Evolutionary conservation across 2,329 filamentous ascomycete genomes (phyloP).

Genomic region (Colletotrichum sp.): DNA sequence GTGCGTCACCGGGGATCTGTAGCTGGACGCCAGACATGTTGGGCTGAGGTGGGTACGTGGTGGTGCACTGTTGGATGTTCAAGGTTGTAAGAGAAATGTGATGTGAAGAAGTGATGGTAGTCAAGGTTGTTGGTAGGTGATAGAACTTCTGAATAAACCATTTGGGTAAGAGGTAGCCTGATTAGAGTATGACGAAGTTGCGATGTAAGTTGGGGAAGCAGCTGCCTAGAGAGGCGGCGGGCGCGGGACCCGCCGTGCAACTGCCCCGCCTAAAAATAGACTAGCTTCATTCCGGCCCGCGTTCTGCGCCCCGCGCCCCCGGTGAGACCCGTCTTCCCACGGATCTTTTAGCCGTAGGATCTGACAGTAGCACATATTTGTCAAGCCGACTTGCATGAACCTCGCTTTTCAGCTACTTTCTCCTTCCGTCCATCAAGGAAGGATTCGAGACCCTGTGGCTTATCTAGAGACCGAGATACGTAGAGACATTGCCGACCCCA

Average conservation of each 20-base stretch:
- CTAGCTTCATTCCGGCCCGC: background rate
- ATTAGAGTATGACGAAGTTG: background rate
- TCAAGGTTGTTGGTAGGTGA: background rate
- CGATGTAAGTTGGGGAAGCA: background rate
- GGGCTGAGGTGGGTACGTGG: background rate
- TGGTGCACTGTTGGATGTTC: background rate
- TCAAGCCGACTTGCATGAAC: background rate
- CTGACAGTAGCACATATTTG: background rate
- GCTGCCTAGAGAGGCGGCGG: background rate
- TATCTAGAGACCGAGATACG: background rate
- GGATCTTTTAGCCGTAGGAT: background rate
- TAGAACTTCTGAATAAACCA: background rate
- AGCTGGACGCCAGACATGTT: background rate
- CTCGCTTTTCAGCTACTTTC: background rate
- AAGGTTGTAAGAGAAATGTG: background rate
- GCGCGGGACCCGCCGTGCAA: background rate
- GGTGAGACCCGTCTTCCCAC: background rate
- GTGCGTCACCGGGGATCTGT: background rate
- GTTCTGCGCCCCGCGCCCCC: background rate
- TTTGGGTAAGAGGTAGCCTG: background rate
- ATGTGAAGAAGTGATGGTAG: background rate
- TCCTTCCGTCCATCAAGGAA: background rate
- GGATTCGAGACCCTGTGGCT: background rate
- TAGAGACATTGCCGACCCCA: background rate
- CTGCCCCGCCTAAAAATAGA: background rate